Percentiles rank a stretch among this genome's conserved stretches.
phyloP scores from a whole-genome alignment of 768 basidiomycete genomes.

The Paxillus rubicundulus region DNA sequence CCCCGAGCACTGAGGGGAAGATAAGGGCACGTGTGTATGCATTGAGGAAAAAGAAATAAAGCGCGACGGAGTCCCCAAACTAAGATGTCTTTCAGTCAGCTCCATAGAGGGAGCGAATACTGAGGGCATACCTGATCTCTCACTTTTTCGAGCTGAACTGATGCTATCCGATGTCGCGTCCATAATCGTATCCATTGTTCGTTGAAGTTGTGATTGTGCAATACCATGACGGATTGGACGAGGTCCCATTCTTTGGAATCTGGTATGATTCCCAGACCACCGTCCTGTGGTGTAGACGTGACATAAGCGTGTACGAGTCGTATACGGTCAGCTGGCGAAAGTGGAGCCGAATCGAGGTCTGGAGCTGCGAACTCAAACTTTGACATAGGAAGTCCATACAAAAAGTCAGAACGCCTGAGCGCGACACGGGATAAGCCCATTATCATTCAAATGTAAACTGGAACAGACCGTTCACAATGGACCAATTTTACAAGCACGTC shows the following conservation, averaged over 20 bases:
- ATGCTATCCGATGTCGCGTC: slow-evolving; percentile 62
- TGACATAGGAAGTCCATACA: slow-evolving; percentile 66
- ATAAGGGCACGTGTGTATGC: slow-evolving; percentile 79
- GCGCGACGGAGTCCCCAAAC: slow-evolving; percentile 81
- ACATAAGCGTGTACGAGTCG: slow-evolving; percentile 75
- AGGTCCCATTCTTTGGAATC: slow-evolving; percentile 72
- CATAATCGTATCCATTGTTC: slow-evolving; percentile 74
- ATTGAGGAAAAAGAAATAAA: slow-evolving; percentile 88
- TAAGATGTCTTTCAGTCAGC: slow-evolving; percentile 17
- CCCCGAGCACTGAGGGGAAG: slow-evolving; percentile 71
- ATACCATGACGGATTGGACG: slow-evolving; percentile 74
- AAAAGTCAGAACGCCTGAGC: slow-evolving; percentile 68
- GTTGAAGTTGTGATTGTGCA: slow-evolving; percentile 85
- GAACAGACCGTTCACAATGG: slow-evolving; percentile 68
- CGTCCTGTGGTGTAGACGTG: slow-evolving; percentile 67
- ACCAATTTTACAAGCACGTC: slow-evolving; percentile 61
- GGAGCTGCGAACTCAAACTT: slow-evolving; percentile 41
- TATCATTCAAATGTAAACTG: neutral
- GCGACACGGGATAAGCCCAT: neutral
- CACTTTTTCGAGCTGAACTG: slow-evolving; percentile 64
- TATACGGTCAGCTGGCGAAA: slow-evolving; percentile 74
- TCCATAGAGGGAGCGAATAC: neutral
- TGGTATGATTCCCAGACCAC: slow-evolving; percentile 81
- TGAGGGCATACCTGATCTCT: slow-evolving; percentile 59
- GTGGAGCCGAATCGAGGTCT: slow-evolving; percentile 42